Percentiles rank a stretch among this genome's conserved stretches.
Conservation (phyloP, 2,329 filamentous ascomycete species). For the Lasiodiplodia sp. region DNA sequence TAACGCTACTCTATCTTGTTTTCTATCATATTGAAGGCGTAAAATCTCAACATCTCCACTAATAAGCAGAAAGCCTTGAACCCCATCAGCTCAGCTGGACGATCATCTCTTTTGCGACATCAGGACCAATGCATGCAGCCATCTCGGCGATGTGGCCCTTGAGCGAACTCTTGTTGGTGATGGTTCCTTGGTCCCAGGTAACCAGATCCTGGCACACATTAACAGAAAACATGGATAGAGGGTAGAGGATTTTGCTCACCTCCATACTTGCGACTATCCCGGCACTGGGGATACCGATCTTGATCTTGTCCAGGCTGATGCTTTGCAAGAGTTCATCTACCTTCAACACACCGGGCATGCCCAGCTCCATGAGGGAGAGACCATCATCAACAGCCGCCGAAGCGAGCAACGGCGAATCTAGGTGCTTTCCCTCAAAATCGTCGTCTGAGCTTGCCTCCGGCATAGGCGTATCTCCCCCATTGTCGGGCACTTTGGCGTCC, state of each 20-base stretch:
- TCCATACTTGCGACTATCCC: slow-evolving; percentile 41
- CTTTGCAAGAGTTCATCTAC: slow-evolving; percentile 58
- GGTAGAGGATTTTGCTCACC: slow-evolving; percentile 37
- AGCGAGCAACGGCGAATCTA: slow-evolving; percentile 41
- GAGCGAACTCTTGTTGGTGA: slow-evolving; percentile 60
- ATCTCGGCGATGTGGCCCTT: slow-evolving; percentile 73
- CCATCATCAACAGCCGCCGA: slow-evolving; percentile 44
- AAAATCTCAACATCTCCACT: not conserved
- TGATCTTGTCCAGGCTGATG: slow-evolving; percentile 67
- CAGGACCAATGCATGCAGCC: slow-evolving; percentile 69
- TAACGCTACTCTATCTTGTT: not conserved
- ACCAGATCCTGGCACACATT: slow-evolving; percentile 60
- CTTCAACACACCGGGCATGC: slow-evolving; percentile 72
- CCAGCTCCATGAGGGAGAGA: slow-evolving; percentile 64
- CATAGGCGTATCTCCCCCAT: slow-evolving; percentile 34
- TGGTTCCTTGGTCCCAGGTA: slow-evolving; percentile 64
- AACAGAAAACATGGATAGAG: slow-evolving; percentile 36
- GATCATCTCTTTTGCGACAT: slow-evolving; percentile 64
- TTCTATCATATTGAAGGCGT: not conserved
- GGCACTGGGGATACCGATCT: slow-evolving; percentile 56
- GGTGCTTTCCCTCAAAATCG: slow-evolving; percentile 34
- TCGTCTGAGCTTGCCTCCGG: slow-evolving; percentile 3
- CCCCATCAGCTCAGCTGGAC: slow-evolving; percentile 44
- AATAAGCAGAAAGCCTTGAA: not conserved
- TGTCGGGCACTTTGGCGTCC: slow-evolving; percentile 31